These are phyloP conservation scores for Tolypocladium amazonense DNA, from an alignment of 2,329 filamentous ascomycete species.

Conservation along the genomic window DNA sequence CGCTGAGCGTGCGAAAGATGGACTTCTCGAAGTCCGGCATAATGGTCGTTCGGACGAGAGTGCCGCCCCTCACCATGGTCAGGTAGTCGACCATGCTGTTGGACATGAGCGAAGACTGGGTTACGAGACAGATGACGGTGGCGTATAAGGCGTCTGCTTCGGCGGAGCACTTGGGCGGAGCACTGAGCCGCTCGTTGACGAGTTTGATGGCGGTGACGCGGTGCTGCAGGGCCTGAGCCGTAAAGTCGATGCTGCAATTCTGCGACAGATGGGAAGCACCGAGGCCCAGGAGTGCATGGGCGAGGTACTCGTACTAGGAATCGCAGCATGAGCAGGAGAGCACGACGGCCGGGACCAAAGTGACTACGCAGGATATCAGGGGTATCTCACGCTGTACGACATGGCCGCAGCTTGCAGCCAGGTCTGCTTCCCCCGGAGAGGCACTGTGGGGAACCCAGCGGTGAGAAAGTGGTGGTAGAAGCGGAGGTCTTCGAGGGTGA, in stretches of 20 bases:
- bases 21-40: conserved; percentile 10
- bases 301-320: conserved; percentile 22
- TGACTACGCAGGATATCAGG: background rate
- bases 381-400: conserved; percentile 19
- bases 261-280: conserved; percentile 25
- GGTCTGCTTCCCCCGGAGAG: conserved; percentile 17
- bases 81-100: conserved; percentile 28
- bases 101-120: conserved; percentile 23
- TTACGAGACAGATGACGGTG: conserved; percentile 21
- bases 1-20: conserved; percentile 11
- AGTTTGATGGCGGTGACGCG: conserved; percentile 22
- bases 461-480: conserved; percentile 41
- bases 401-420: conserved; percentile 24
- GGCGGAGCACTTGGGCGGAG: conserved; percentile 12
- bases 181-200: conserved; percentile 21
- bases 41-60: conserved; percentile 11
- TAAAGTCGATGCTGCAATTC: conserved; percentile 14
- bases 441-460: conserved; percentile 26
- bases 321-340: background rate
- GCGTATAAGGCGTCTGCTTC: conserved; percentile 26
- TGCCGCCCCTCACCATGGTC: conserved; percentile 20
- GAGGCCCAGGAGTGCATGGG: conserved; percentile 25
- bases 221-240: conserved; percentile 20
- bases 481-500: conserved; percentile 32
- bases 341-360: background rate